Evolutionary conservation across 768 basidiomycete species (phyloP), one percentile per base, ranked within the genome.

Genomic region (Xerocomellus intermedius): DNA sequence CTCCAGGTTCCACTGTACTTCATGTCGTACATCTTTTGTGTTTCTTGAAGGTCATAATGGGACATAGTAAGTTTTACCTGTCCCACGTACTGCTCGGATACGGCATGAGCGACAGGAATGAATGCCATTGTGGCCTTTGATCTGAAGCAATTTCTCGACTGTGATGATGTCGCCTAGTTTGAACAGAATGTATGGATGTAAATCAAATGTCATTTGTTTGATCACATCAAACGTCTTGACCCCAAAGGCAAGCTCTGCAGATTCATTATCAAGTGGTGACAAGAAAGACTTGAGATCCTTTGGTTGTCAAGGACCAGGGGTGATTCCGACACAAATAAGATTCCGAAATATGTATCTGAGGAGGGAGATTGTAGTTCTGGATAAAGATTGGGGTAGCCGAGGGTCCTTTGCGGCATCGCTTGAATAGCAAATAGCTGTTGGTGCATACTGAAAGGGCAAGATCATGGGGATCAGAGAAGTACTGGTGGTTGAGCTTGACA

Each of bases 241-340:
- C 3, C 79, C 79, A n/a, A 50, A 9, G 0, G 69, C 70, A 0
- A 80, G 69, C 13, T 63, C 45, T 0, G 71, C 26, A 6, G 74
- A 55, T 54, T 80, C 77, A 4, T 77, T 58, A 6, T 73, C 59
- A 2, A 77, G 56, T 0, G 74, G 77, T 32, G 48, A 56, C 0
- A 74, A 62, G 48, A 79, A 80, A 0, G 77, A 76, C 28, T 70
- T 67, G 7, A 75, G 28, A 42, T 77, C 71, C 35, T 72, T 69
- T 0, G 79, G 76, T 37, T 74, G 73, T 17, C 73, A 70, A 0
- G 76, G 80, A 0, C 80, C 77, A 2, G 78, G 79, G 44, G 82
- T 77, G 43, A 79, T 64, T 13, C 77, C 75, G 9, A 79, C 39
- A 28, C 66, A 69, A 3, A 82, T 44, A 5, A 79, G 62, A 37